A percentile compares a stretch with the other conserved stretches of the same genome.
These are phyloP conservation scores for Saturnispora zaruensis DNA, from an alignment of 805 yeast genomes.

Conservation along the genomic window DNA sequence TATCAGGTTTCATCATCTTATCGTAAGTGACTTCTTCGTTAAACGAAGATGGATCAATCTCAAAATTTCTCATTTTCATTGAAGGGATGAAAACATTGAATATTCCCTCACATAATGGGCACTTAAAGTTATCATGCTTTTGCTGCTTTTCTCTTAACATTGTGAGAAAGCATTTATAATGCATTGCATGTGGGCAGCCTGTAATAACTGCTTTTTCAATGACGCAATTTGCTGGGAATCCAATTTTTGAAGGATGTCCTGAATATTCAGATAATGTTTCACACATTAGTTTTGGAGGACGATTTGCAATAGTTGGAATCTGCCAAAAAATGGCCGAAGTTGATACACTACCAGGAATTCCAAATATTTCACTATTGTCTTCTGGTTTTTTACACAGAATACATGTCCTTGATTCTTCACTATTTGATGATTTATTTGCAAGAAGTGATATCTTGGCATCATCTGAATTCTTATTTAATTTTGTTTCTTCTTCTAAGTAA, in stretches of 20 bases:
- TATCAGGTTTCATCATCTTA: constrained; percentile 3
- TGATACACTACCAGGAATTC: constrained; percentile 46
- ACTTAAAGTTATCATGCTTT: constrained; percentile 25
- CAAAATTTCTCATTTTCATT: constrained; percentile 25
- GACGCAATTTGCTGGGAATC: constrained; percentile 11
- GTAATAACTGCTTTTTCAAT: constrained; percentile 28
- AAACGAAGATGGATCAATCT: constrained; percentile 16
- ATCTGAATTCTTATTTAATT: constrained; percentile 2
- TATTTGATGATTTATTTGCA: not conserved
- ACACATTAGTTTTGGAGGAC: constrained; percentile 22
- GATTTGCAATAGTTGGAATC: constrained; percentile 30
- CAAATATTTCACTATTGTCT: constrained; percentile 39
- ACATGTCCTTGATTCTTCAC: constrained; percentile 32
- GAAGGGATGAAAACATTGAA: constrained; percentile 40
- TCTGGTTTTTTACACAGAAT: constrained; percentile 53
- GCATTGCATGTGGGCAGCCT: constrained; percentile 49
- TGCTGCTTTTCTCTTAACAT: constrained; percentile 21
- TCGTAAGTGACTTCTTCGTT: not conserved
- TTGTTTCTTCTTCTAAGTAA: constrained; percentile 13
- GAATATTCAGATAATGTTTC: constrained; percentile 12
- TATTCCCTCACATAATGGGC: constrained; percentile 44
- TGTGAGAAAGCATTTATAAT: constrained; percentile 34
- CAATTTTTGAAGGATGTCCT: constrained; percentile 4
- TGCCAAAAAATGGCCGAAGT: constrained; percentile 43
- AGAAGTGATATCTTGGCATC: not conserved